Conservation (phyloP, 1,139 yeast species). For the Magnusiomyces ingens region DNA sequence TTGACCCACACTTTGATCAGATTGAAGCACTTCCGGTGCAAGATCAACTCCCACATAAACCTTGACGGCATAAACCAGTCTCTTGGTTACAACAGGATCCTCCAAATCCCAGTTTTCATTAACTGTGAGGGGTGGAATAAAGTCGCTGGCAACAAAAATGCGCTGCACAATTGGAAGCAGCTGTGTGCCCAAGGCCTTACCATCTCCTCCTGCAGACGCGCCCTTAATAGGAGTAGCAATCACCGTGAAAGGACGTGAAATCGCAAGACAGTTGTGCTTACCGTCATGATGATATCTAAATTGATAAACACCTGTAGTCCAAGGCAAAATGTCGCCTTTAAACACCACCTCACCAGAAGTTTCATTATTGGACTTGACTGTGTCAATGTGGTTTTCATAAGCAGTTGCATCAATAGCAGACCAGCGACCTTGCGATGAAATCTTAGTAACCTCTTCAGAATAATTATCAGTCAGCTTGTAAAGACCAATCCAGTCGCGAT, state of each 20-base stretch:
- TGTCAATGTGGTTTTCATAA: conserved; percentile 20
- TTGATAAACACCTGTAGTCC: conserved; percentile 72
- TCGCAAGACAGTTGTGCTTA: conserved; percentile 62
- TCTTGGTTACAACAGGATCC: conserved; percentile 24
- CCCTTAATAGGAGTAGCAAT: conserved; percentile 34
- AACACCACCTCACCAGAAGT: conserved; percentile 49
- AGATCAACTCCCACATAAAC: conserved; percentile 31
- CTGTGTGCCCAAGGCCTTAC: conserved; percentile 30
- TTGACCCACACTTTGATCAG: conserved; percentile 27
- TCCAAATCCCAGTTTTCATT: conserved; percentile 26
- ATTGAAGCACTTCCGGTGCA: conserved; percentile 29
- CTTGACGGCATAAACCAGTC: conserved; percentile 29
- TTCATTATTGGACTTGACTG: conserved; percentile 22
- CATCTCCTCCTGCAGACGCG: conserved; percentile 18
- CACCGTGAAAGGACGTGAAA: conserved; percentile 68
- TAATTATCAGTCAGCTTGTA: conserved; percentile 60
- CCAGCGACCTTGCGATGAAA: conserved; percentile 72
- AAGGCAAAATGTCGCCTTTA: conserved; percentile 45
- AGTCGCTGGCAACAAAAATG: conserved; percentile 21
- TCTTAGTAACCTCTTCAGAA: conserved; percentile 52
- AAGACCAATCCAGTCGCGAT: conserved; percentile 72
- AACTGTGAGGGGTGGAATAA: conserved; percentile 22
- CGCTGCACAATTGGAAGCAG: conserved; percentile 25
- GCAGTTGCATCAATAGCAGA: conserved; percentile 40
- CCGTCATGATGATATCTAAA: conserved; percentile 66